phyloP scores from a whole-genome alignment of 2,329 filamentous ascomycete species.

The Cordyceps cateniannulata region DNA sequence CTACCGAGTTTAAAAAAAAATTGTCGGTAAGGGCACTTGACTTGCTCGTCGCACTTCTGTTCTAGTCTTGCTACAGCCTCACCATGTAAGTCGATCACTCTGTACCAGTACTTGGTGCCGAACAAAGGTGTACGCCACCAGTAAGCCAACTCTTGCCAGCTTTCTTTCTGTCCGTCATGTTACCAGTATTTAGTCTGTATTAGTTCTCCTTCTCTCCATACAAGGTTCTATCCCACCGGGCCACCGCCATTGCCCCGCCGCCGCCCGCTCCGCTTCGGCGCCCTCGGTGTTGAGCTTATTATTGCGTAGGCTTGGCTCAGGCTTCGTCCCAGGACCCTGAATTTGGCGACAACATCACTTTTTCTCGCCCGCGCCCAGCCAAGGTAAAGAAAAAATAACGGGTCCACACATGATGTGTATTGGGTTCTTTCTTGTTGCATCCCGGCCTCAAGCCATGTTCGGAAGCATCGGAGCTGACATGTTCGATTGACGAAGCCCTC shows the following conservation, averaged over 20 bases:
- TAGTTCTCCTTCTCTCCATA: background rate
- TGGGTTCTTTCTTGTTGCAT: background rate
- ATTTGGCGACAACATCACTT: constrained; percentile 3
- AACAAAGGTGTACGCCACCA: no score
- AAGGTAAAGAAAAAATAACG: background rate
- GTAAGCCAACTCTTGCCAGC: background rate
- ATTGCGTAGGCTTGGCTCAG: background rate
- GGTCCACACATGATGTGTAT: background rate
- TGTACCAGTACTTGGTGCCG: background rate
- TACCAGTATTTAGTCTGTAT: no score
- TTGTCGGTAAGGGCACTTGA: no score
- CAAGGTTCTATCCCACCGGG: background rate
- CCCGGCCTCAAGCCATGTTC: background rate
- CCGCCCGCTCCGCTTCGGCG: background rate
- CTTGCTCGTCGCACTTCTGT: no score
- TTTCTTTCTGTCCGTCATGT: no score
- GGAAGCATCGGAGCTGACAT: constrained; percentile 1
- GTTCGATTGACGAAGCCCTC: background rate
- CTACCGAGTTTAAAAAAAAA: no score
- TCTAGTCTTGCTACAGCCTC: background rate
- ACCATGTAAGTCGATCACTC: background rate
- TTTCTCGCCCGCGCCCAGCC: background rate
- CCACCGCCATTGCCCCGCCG: background rate
- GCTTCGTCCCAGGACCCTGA: background rate
- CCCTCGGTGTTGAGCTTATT: background rate